These are phyloP conservation scores for Pichia kudriavzevii DNA, from an alignment of 1,139 yeast genomes.

Conservation along the genomic window DNA sequence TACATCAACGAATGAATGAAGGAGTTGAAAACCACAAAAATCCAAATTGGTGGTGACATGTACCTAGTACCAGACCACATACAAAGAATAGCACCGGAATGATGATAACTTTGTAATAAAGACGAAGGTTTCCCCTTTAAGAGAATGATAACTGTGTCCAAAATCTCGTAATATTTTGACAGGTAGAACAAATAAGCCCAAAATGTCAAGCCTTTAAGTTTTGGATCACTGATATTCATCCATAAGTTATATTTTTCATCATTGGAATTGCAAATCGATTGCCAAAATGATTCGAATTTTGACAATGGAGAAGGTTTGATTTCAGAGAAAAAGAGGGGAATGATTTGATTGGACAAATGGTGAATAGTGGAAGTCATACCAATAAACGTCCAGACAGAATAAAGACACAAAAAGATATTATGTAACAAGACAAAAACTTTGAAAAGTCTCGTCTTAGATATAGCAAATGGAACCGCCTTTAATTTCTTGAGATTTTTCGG, in stretches of 20 bases:
- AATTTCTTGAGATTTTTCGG: conserved; percentile 30
- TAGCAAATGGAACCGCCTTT: conserved; percentile 48
- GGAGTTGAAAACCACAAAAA: conserved; percentile 72
- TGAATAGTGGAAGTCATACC: conserved; percentile 56
- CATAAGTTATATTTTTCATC: conserved; percentile 49
- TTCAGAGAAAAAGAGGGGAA: conserved; percentile 23
- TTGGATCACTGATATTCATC: conserved; percentile 27
- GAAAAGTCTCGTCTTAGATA: conserved; percentile 43
- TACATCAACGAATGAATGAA: conserved; percentile 74
- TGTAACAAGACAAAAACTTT: conserved; percentile 53
- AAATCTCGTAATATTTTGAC: conserved; percentile 65
- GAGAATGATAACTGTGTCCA: conserved; percentile 62
- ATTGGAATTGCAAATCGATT: conserved; percentile 47
- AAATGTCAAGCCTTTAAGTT: conserved; percentile 41
- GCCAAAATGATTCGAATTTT: conserved; percentile 40
- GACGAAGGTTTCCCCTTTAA: conserved; percentile 66
- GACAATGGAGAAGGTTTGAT: conserved; percentile 11
- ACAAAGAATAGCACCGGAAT: conserved; percentile 76
- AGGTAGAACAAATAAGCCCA: conserved; percentile 65
- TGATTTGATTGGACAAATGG: conserved; percentile 26
- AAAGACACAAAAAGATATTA: conserved; percentile 53
- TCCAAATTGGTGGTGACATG: conserved; percentile 74
- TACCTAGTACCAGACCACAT: conserved; percentile 78
- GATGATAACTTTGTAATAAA: conserved; percentile 67
- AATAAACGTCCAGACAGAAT: conserved; percentile 65